Conservation (phyloP, 352 stramenopile species). For the Pythium sukuiense region DNA sequence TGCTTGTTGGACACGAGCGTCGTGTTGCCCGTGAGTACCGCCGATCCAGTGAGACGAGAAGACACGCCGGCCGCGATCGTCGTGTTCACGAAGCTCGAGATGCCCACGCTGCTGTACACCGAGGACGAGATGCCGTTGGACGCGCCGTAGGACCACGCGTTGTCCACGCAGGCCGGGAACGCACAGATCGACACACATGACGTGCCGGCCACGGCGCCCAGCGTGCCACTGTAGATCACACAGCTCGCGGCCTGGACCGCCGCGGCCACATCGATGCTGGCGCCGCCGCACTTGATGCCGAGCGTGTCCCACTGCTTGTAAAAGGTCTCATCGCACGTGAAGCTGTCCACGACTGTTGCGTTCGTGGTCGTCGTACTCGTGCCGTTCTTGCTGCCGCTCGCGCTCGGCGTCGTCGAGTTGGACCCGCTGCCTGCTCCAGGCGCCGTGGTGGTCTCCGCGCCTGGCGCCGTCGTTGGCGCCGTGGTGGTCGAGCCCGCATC, state of each 20-base stretch:
- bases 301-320: constrained; percentile 76
- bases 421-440: constrained; percentile 3
- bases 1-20: constrained; percentile 59
- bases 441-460: constrained; percentile 8
- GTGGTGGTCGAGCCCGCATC: neutral
- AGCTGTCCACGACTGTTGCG: constrained; percentile 29
- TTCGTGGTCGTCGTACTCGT: constrained; percentile 21
- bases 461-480: neutral
- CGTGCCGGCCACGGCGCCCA: constrained; percentile 44
- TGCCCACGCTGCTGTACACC: constrained; percentile 52
- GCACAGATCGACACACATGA: constrained; percentile 80
- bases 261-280: constrained; percentile 46
- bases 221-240: constrained; percentile 75
- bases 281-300: constrained; percentile 56
- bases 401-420: constrained; percentile 12
- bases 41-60: constrained; percentile 34
- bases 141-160: constrained; percentile 57
- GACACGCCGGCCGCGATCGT: constrained; percentile 40
- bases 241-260: constrained; percentile 57
- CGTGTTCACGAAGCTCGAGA: constrained; percentile 58
- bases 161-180: constrained; percentile 66
- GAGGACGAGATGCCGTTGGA: constrained; percentile 65
- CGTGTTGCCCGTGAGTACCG: constrained; percentile 54
- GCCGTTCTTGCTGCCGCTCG: constrained; percentile 20
- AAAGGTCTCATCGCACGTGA: constrained; percentile 76